Evolutionary conservation across 805 yeast genomes (phyloP).

Genomic region (Cyberlindnera maritima): DNA sequence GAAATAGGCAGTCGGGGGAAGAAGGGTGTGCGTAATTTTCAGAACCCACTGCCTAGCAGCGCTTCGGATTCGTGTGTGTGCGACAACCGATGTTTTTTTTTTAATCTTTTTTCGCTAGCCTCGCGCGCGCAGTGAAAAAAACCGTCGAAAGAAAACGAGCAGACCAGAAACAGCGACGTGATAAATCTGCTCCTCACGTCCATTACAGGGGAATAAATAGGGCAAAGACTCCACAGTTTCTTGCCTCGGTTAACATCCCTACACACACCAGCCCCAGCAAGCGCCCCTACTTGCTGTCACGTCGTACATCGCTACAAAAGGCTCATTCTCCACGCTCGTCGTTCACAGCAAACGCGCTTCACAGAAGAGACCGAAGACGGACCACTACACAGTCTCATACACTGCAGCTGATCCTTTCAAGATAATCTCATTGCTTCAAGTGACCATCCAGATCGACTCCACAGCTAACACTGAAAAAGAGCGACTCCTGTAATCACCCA

Average conservation of each 20-base stretch:
- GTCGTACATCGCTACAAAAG: neutral
- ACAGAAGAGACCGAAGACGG: neutral
- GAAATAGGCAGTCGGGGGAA: too few relatives aligned
- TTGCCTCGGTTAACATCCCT: neutral
- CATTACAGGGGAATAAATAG: constrained; percentile 1
- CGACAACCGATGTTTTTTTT: neutral
- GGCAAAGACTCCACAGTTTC: neutral
- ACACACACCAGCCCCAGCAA: neutral
- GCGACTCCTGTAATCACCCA: neutral
- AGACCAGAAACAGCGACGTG: neutral
- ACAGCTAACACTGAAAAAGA: too few relatives aligned
- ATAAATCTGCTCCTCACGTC: neutral
- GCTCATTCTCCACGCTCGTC: neutral
- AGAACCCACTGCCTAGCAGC: neutral
- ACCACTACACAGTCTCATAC: neutral
- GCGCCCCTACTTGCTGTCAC: neutral
- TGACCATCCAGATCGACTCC: neutral
- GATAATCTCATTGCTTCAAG: neutral
- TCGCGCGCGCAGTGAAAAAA: constrained; percentile 1
- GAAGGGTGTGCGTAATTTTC: constrained; percentile 8
- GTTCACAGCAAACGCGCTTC: constrained; percentile 4
- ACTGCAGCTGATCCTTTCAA: neutral
- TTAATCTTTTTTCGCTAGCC: neutral
- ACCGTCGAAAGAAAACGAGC: constrained; percentile 11
- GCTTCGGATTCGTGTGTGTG: neutral